Conservation (phyloP, 176 grass and related monocot species). For the Saccharum officinarum region DNA sequence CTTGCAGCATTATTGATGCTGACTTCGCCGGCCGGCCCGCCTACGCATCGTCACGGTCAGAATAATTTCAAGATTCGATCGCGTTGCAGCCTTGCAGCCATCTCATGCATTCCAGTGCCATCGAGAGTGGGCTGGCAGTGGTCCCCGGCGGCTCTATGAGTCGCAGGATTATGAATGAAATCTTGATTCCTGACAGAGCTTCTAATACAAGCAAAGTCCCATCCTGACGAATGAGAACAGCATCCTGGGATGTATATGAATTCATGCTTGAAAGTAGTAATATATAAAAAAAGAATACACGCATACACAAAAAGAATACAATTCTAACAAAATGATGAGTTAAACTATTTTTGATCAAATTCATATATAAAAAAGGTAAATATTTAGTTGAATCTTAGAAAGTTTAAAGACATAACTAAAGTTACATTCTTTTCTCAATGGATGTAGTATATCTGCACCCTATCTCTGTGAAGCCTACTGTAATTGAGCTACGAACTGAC, state of each 20-base stretch:
- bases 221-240: background rate
- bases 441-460: too few species aligned
- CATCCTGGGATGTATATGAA: background rate
- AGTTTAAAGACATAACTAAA: too few species aligned
- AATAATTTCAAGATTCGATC: conserved; percentile 26
- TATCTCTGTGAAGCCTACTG: too few species aligned
- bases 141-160: background rate
- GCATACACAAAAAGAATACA: too few species aligned
- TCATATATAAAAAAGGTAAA: too few species aligned
- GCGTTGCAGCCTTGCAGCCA: background rate
- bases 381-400: too few species aligned
- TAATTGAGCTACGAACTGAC: background rate
- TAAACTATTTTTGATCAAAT: too few species aligned
- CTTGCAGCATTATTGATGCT: background rate
- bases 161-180: background rate
- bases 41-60: background rate
- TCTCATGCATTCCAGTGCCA: background rate
- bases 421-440: too few species aligned
- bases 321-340: too few species aligned
- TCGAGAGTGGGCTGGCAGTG: conserved; percentile 9
- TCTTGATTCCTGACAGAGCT: background rate
- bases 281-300: too few species aligned
- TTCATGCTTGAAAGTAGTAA: background rate
- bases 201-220: background rate
- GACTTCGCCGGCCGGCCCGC: background rate